A percentile compares a stretch with the other conserved stretches of the same genome.
Conservation (phyloP, 2,329 filamentous ascomycete genomes). For the Ustulina deusta region DNA sequence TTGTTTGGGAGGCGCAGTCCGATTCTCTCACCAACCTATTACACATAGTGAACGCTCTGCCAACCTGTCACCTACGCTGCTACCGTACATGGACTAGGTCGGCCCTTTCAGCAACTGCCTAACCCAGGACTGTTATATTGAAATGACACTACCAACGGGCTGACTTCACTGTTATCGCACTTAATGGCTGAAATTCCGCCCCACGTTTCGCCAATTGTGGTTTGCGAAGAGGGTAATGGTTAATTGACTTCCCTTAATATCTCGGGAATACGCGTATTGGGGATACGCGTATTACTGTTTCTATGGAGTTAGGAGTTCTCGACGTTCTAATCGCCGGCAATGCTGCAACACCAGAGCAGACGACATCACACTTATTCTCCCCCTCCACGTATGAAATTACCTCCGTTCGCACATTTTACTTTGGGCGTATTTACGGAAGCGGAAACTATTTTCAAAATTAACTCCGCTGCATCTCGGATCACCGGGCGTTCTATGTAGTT, state of each 20-base stretch:
- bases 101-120: neutral
- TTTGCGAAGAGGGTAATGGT: neutral
- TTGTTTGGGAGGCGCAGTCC: neutral
- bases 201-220: neutral
- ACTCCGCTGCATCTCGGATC: too few relatives aligned
- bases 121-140: too few relatives aligned
- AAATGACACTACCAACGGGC: too few relatives aligned
- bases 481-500: too few relatives aligned
- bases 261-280: conserved; percentile 28
- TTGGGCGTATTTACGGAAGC: too few relatives aligned
- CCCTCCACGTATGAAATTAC: neutral
- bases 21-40: neutral
- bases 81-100: neutral
- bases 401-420: neutral
- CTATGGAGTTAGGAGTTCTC: conserved; percentile 24
- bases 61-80: neutral
- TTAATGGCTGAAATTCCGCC: too few relatives aligned
- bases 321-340: neutral
- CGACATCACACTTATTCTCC: neutral
- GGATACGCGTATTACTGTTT: too few relatives aligned
- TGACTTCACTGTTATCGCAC: too few relatives aligned
- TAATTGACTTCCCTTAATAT: neutral
- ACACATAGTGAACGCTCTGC: neutral
- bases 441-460: too few relatives aligned
- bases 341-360: neutral